Base-by-base conservation (phyloP, 305 asterid species). In the Fraxinus greggii region DNA sequence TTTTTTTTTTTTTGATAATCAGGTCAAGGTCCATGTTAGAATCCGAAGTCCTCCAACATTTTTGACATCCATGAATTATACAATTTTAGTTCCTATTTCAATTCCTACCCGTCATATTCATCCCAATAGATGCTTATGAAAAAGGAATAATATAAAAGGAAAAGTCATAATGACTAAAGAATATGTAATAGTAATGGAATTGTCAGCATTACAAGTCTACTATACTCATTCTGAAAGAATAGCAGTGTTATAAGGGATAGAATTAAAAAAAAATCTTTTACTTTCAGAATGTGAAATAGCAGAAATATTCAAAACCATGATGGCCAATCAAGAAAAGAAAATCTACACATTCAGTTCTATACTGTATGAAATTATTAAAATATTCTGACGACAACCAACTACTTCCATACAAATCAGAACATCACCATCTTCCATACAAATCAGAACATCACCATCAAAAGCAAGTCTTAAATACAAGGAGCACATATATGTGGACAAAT, bases 221-320 rank as follows among this genome's bases (percentile, higher is more conserved):
- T 26, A 5, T 12, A 5, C 36, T 69, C 38, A 23, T 61, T 61
- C 21, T 3, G 75, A 69, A 29, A 69, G 21, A 29, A 26, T 69
- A 29, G 19, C 38, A 69, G 75, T 69, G 72, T 69, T 3, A 6
- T 1, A 69, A 15, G 75, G 38, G 23, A 69, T 13, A 69, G 31
- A 13, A 69, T 69, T 26, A 9, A 24, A n/a, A 10, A 63, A 51
- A 73, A 82, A 45, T 1, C 54, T 13, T 36, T 69, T 75, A 74
- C 74, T 78, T 40, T 78, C 74, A 42, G 85, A 40, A 70, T 2
- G 29, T 72, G 65, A 73, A 81, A 81, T 1, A 19, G 65, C 9
- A n/a, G 26, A 54, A 54, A 54, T 54, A 54, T 54, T 54, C 65
- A 19, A 45, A 45, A 54, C 65, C 65, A 19, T 54, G 17, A 80